Evolutionary conservation across 768 basidiomycete genomes (phyloP).

Genomic region (Boletus tylopilopsis): DNA sequence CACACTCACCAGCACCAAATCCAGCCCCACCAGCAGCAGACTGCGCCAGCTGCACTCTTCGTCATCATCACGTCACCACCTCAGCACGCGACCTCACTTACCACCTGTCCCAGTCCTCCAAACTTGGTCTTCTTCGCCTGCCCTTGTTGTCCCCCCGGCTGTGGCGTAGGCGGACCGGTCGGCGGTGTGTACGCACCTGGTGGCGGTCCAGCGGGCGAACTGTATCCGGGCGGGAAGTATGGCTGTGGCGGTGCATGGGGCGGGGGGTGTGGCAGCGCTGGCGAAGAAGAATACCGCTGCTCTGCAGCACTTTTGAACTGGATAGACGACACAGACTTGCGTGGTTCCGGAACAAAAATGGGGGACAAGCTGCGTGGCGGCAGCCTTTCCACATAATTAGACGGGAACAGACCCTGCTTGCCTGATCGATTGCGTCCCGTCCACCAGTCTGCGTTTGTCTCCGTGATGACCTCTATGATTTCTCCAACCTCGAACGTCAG

Average conservation of each 20-base stretch:
- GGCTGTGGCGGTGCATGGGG: slow-evolving; percentile 13
- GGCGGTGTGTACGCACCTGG: slow-evolving; percentile 19
- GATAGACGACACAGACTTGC: slow-evolving; percentile 12
- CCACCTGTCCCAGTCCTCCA: slow-evolving; percentile 38
- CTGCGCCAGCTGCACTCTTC: slow-evolving; percentile 24
- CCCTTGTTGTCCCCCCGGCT: slow-evolving; percentile 29
- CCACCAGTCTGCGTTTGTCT: slow-evolving; percentile 92
- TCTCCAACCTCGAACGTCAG: slow-evolving; percentile 74
- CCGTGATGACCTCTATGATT: slow-evolving; percentile 72
- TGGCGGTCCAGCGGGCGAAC: slow-evolving; percentile 13
- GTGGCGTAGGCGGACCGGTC: slow-evolving; percentile 38
- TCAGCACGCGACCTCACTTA: slow-evolving; percentile 17
- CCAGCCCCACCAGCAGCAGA: slow-evolving; percentile 42
- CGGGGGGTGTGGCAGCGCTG: slow-evolving; percentile 17
- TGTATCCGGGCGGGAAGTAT: slow-evolving; percentile 17
- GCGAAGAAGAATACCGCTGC: slow-evolving; percentile 15
- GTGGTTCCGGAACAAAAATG: slow-evolving; percentile 20
- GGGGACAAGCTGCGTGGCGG: slow-evolving; percentile 19
- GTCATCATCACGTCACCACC: not conserved
- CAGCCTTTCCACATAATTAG: slow-evolving; percentile 68
- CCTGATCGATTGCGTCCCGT: slow-evolving; percentile 60
- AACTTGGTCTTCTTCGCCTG: slow-evolving; percentile 36
- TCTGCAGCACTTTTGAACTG: slow-evolving; percentile 8
- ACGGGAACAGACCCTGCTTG: slow-evolving; percentile 72
- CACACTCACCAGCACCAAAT: slow-evolving; percentile 41